Conservation (phyloP, 345 rosid species). For the Triadica sebifera region DNA sequence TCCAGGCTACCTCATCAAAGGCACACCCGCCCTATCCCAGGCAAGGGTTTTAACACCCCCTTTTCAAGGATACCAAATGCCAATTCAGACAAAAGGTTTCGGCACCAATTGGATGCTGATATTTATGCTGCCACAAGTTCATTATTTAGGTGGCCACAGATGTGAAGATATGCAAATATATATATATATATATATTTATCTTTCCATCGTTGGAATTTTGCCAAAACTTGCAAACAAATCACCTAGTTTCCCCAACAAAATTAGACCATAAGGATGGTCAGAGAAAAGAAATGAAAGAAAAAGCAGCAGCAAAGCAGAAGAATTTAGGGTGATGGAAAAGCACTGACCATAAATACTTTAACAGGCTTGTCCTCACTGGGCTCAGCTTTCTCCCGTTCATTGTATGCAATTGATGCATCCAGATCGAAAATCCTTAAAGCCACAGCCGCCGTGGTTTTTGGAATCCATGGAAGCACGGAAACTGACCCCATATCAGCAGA, state of each 20-base stretch:
- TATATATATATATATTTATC: too few species aligned
- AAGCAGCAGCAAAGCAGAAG: background rate
- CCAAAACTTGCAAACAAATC: background rate
- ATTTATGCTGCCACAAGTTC: background rate
- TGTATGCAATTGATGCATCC: conserved; percentile 57
- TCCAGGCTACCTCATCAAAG: background rate
- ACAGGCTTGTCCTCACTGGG: conserved; percentile 45
- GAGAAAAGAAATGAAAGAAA: background rate
- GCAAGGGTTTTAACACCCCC: background rate
- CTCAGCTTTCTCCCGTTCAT: conserved; percentile 57
- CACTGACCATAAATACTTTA: conserved; percentile 54
- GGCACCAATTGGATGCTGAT: background rate
- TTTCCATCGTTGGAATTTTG: background rate
- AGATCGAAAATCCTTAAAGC: conserved; percentile 85
- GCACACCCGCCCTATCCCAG: background rate
- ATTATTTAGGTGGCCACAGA: background rate
- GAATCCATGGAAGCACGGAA: conserved; percentile 91
- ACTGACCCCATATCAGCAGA: conserved; percentile 38
- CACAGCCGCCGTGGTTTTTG: conserved; percentile 77
- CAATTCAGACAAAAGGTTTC: background rate
- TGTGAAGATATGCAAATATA: background rate
- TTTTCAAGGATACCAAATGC: background rate
- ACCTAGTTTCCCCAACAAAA: background rate
- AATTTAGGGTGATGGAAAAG: background rate
- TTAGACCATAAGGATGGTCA: background rate